Evolutionary conservation across 225 moss, liverwort and hornwort species (phyloP), one percentile per base, ranked within the genome.

Genomic region (Asterella californica): DNA sequence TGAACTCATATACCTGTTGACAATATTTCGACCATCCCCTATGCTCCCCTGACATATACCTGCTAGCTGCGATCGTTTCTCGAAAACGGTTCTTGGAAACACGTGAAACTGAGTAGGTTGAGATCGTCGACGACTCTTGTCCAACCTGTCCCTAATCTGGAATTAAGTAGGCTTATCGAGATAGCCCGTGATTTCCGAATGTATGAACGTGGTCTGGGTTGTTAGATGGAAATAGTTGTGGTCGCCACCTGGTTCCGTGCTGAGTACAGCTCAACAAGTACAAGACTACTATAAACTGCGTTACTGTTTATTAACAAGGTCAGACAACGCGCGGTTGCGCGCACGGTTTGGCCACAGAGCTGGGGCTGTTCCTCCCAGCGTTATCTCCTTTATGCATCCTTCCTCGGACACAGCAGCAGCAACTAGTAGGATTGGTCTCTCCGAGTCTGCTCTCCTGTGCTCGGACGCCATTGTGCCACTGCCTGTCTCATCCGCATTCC

Each of bases 291-390:
- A 67, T 12, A n/a, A 14, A 37, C 29, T 29, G 17, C 19, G 15
- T 0, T 30, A 53, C 47, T 29, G 15, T 53, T 33, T 0, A 15
- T 32, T 54, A 74, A 10, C 15, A 71, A 25, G 42, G 70, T 11
- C 19, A 19, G 32, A 47, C 25, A 22, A 32, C 10, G 75, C 75
- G 57, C 12, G 75, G 57, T 76, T 59, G 64, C 78, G 64, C 78
- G 78, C 78, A 50, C 78, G 78, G 65, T 78, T 77, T 30, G 66
- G 7, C 64, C 47, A 29, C 48, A 54, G 32, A 5, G 71, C 24
- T 47, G 71, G 7, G n/a, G 75, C 57, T 36, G 59, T 59, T 25
- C 18, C 22, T 78, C 45, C 54, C 9, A 54, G 75, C 75, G 53
- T 75, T 33, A 77, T 77, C 77, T 33, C 32, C 10, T 9, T 45